Conservation (phyloP, 352 stramenopile genomes). For the Globisporangium spinosum region DNA sequence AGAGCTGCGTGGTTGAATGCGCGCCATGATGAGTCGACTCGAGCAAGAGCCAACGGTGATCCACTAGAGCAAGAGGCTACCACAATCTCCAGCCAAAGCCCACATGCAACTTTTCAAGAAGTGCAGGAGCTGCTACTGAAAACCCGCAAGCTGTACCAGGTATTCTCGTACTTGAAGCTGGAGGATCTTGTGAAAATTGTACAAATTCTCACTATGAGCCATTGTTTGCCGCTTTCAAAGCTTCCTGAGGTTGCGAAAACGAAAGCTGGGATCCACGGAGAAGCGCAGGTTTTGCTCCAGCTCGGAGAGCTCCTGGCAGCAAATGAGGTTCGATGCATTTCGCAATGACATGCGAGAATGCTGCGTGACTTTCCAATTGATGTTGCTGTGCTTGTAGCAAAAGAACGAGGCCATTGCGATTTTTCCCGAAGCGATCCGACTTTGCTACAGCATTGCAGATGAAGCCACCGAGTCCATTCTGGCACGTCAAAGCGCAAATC, state of each 20-base stretch:
- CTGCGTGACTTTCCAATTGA: not conserved
- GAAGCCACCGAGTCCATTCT: conserved; percentile 42
- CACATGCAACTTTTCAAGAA: not conserved
- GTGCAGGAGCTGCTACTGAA: conserved; percentile 15
- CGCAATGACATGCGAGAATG: not conserved
- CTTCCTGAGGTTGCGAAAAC: conserved; percentile 27
- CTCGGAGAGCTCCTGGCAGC: conserved; percentile 34
- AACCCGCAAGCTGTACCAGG: conserved; percentile 37
- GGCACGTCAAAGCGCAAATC: conserved; percentile 16
- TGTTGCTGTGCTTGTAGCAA: conserved; percentile 21
- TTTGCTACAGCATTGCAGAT: conserved; percentile 43
- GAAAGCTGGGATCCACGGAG: conserved; percentile 29
- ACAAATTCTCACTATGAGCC: not conserved
- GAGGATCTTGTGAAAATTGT: not conserved
- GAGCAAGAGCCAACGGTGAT: not conserved
- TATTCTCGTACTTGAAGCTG: conserved; percentile 6
- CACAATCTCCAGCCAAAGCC: not conserved
- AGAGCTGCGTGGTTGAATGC: conserved; percentile 25
- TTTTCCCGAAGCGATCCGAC: conserved; percentile 38
- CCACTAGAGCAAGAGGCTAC: not conserved
- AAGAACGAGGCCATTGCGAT: conserved; percentile 25
- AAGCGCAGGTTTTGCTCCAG: conserved; percentile 48
- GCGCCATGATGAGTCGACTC: conserved; percentile 6
- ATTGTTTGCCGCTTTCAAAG: conserved; percentile 12
- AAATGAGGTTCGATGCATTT: conserved; percentile 23